phyloP scores from a whole-genome alignment of 106 monocot species.

The Platanthera zijinensis region DNA sequence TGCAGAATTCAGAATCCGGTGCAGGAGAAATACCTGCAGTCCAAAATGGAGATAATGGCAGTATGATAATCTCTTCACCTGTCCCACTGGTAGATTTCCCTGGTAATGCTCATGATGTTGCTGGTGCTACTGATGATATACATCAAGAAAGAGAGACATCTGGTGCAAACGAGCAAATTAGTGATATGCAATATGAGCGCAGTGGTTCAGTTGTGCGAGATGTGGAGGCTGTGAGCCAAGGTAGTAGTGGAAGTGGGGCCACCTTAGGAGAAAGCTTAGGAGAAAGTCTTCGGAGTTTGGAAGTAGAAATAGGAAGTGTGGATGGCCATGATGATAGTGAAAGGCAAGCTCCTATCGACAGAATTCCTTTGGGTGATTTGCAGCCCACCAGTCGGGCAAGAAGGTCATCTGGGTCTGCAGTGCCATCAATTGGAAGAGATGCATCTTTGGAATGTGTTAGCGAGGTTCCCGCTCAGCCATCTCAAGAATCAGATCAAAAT shows the following conservation, averaged over 20 bases:
- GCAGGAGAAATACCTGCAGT: conserved; percentile 28
- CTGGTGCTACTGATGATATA: conserved; percentile 16
- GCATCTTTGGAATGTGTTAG: conserved; percentile 74
- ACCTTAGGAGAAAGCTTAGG: conserved; percentile 69
- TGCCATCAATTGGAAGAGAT: conserved; percentile 45
- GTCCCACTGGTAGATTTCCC: conserved; percentile 14
- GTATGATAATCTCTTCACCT: conserved; percentile 24
- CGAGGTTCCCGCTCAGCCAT: conserved; percentile 55
- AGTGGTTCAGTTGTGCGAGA: conserved; percentile 68
- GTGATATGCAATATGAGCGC: conserved; percentile 86
- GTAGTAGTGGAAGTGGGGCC: conserved; percentile 93
- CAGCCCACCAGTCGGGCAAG: conserved; percentile 37
- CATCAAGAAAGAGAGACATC: conserved; percentile 37
- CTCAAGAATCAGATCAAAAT: conserved; percentile 39
- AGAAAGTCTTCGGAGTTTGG: conserved; percentile 65
- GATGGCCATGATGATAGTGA: conserved; percentile 97
- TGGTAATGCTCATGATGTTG: conserved; percentile 16
- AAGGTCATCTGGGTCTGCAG: conserved; percentile 34
- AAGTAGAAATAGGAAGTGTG: conserved; percentile 96
- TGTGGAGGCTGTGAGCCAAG: conserved; percentile 91
- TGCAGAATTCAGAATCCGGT: conserved; percentile 33
- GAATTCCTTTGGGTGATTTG: conserved; percentile 45
- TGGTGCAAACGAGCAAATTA: conserved; percentile 50
- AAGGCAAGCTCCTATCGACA: conserved; percentile 41
- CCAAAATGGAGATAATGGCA: conserved; percentile 35